Conservation (phyloP, 331 rosid genomes). For the Phaseolus coccineus region DNA sequence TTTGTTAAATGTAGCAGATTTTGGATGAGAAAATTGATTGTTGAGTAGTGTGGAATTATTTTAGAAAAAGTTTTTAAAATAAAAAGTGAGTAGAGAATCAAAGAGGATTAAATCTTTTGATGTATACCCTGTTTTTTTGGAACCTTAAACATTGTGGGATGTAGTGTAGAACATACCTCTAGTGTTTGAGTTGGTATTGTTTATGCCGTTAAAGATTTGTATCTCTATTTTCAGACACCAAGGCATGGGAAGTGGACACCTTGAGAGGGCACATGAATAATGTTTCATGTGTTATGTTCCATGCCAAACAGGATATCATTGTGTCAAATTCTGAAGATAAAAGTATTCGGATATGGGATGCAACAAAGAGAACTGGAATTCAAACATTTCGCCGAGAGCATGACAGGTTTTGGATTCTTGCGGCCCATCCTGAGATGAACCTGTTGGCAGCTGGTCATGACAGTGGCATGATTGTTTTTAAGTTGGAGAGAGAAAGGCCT, state of each 20-base stretch:
- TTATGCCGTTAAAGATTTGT: conserved; percentile 29
- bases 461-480: conserved; percentile 97
- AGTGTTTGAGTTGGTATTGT: conserved; percentile 1
- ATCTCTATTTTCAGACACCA: conserved; percentile 73
- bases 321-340: conserved; percentile 98
- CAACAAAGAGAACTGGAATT: conserved; percentile 89
- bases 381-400: conserved; percentile 98
- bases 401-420: conserved; percentile 98
- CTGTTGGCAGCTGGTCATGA: conserved; percentile 98
- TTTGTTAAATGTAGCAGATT: not conserved
- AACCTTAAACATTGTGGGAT: not conserved
- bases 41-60: not conserved
- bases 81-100: not conserved
- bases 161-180: not conserved
- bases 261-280: conserved; percentile 98
- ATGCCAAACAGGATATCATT: conserved; percentile 92
- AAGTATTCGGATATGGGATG: conserved; percentile 99
- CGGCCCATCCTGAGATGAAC: conserved; percentile 98
- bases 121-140: not conserved
- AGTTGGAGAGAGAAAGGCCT: conserved; percentile 97
- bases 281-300: conserved; percentile 97
- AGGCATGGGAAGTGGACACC: conserved; percentile 99
- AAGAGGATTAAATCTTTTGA: not conserved
- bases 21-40: not conserved
- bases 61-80: not conserved